Evolutionary conservation across 1,139 yeast species (phyloP), one percentile per base, ranked within the genome.

Genomic region (Candida sojae): DNA sequence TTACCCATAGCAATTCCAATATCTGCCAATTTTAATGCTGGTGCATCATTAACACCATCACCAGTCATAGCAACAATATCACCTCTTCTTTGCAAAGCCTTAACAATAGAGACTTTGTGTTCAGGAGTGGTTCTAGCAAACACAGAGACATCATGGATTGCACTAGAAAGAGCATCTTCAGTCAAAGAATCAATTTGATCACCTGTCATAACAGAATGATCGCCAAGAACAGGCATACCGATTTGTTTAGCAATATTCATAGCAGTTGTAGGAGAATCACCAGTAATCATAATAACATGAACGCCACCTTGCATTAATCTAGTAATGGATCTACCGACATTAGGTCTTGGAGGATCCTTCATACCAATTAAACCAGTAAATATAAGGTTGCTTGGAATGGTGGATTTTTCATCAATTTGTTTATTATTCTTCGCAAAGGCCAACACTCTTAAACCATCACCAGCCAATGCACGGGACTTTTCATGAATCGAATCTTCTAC

Each of bases 1-100:
- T 84, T 83, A 53, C 99, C 99, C 99, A 93, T 93, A 31, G 96
- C 87, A 58, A 93, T 92, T 59, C 99, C 99, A 58, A 93, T 95
- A 67, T 93, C 97, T 2, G 99, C 99, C 61, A 92, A 77, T 66
- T 93, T 93, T 60, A 93, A 79, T 5, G 99, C 98, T n/a, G 99
- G 99, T 0, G 99, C 97, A 70, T 93, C 99, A 64, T 93, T 93
- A 28, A 93, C 99, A 69, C 99, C 99, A 68, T 93, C 99, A 56
- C 99, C 99, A 9, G 98, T 93, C 99, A 93, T 93, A 38, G 97
- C 99, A 44, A 93, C 99, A 53, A 92, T 86, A 66, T 93, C 97
- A 42, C 97, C 98, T 59, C 96, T 81, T 62, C 84, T 79, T 67
- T 93, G 97, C 57, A 93, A 77, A 0, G 97, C 97, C 61, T 88